phyloP scores from a whole-genome alignment of 2,329 filamentous ascomycete species.

The Colletotrichum liriopes region DNA sequence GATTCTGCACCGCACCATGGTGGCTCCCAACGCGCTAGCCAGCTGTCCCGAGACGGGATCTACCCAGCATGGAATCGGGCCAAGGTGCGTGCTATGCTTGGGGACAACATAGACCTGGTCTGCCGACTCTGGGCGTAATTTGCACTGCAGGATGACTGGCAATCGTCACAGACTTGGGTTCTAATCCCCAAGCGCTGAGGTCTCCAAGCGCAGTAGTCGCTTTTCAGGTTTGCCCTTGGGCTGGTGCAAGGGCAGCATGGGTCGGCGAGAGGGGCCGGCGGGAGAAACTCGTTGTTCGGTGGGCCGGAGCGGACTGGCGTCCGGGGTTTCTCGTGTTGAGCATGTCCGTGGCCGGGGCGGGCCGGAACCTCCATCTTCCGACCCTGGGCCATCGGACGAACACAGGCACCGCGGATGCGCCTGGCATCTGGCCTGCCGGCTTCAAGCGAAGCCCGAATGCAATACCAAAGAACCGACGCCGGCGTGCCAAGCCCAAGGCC shows the following conservation, averaged over 20 bases:
- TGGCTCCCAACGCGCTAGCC: conserved; percentile 16
- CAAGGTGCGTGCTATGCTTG: conserved; percentile 1
- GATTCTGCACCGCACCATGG: conserved; percentile 15
- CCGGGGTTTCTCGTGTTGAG: background rate
- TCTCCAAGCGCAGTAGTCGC: background rate
- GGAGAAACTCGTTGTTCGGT: background rate
- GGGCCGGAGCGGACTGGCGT: background rate
- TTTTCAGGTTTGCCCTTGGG: background rate
- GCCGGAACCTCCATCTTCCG: background rate
- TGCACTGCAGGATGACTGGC: background rate
- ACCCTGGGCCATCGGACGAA: background rate
- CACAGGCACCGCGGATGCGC: background rate
- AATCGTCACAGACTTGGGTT: background rate
- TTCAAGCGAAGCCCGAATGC: background rate
- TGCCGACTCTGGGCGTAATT: background rate
- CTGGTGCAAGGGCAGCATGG: background rate
- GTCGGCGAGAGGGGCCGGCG: background rate
- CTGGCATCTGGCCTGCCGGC: background rate
- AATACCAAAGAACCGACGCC: background rate
- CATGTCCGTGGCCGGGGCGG: background rate
- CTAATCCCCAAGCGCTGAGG: too few species aligned
- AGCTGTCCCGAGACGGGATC: conserved; percentile 25
- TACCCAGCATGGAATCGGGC: conserved; percentile 24
- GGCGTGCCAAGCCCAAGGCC: background rate
- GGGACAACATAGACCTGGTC: background rate